These are phyloP conservation scores for Suillus subaureus DNA, from an alignment of 768 basidiomycete genomes.

Conservation along the genomic window DNA sequence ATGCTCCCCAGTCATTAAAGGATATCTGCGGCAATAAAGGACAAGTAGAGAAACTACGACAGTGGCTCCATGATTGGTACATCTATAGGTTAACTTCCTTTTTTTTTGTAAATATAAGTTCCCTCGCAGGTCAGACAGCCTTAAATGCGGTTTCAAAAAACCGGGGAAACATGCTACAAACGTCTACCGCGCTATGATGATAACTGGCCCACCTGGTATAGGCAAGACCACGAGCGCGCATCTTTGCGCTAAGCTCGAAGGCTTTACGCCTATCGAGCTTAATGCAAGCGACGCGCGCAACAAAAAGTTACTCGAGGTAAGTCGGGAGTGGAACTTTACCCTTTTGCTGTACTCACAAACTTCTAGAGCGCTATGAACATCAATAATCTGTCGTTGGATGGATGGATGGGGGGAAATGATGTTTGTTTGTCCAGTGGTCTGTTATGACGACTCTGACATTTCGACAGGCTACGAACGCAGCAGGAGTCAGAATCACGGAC, in stretches of 20 bases:
- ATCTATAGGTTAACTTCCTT: slow-evolving; percentile 23
- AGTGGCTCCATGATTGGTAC: slow-evolving; percentile 89
- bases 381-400: slow-evolving; percentile 85
- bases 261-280: slow-evolving; percentile 91
- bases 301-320: slow-evolving; percentile 94
- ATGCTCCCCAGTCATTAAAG: slow-evolving; percentile 85
- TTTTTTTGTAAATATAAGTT: not conserved
- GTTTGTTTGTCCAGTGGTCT: slow-evolving; percentile 33
- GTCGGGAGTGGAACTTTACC: slow-evolving; percentile 11
- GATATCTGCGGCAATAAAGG: slow-evolving; percentile 97
- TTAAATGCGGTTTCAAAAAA: slow-evolving; percentile 85
- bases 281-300: slow-evolving; percentile 96
- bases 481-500: slow-evolving; percentile 76
- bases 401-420: slow-evolving; percentile 67
- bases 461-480: slow-evolving; percentile 57
- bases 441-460: not conserved
- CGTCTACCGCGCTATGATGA: slow-evolving; percentile 81
- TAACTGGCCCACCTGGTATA: slow-evolving; percentile 94
- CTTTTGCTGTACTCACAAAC: not conserved
- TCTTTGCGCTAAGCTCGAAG: slow-evolving; percentile 85
- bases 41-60: slow-evolving; percentile 83
- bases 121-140: slow-evolving; percentile 63
- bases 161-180: slow-evolving; percentile 92
- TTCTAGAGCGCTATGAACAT: slow-evolving; percentile 84
- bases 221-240: slow-evolving; percentile 98